Conservation (phyloP, 2,329 filamentous ascomycete genomes). For the Pseudofabraea citricarpa region DNA sequence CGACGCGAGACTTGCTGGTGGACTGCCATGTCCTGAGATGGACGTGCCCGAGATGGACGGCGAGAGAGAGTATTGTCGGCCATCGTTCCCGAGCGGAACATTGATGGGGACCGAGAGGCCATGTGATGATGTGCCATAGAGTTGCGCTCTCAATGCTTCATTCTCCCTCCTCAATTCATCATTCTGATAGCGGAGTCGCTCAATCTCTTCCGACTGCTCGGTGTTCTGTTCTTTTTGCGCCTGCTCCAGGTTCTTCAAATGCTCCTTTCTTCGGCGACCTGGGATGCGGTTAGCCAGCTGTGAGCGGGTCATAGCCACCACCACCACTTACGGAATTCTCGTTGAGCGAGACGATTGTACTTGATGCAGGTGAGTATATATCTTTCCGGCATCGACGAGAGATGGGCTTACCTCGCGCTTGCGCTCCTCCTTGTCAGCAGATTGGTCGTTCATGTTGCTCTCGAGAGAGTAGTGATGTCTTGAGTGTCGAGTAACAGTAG, state of each 20-base stretch:
- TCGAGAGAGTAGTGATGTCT: constrained; percentile 20
- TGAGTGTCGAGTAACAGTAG: constrained; percentile 15
- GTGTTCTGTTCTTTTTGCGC: constrained; percentile 34
- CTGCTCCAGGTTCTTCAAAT: constrained; percentile 37
- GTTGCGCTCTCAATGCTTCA: constrained; percentile 30
- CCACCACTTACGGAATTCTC: constrained; percentile 40
- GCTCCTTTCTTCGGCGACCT: constrained; percentile 39
- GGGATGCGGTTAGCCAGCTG: constrained; percentile 6
- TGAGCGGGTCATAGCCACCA: too few relatives aligned
- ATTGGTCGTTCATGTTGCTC: constrained; percentile 22
- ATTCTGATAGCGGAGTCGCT: constrained; percentile 34
- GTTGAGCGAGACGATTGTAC: constrained; percentile 38
- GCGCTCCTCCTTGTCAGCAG: constrained; percentile 29
- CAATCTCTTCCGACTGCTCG: constrained; percentile 35
- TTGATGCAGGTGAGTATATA: constrained; percentile 8
- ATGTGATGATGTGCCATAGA: constrained; percentile 29
- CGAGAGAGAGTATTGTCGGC: constrained; percentile 27
- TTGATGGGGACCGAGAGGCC: constrained; percentile 20
- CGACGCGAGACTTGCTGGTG: constrained; percentile 22
- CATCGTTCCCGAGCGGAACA: constrained; percentile 16
- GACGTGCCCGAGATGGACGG: constrained; percentile 28
- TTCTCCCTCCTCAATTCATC: constrained; percentile 35
- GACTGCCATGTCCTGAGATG: constrained; percentile 24
- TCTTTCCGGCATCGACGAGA: neutral
- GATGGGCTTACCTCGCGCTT: constrained; percentile 26